Evolutionary conservation across 805 yeast genomes (phyloP).

Genomic region (Yamadazyma akitaensis): DNA sequence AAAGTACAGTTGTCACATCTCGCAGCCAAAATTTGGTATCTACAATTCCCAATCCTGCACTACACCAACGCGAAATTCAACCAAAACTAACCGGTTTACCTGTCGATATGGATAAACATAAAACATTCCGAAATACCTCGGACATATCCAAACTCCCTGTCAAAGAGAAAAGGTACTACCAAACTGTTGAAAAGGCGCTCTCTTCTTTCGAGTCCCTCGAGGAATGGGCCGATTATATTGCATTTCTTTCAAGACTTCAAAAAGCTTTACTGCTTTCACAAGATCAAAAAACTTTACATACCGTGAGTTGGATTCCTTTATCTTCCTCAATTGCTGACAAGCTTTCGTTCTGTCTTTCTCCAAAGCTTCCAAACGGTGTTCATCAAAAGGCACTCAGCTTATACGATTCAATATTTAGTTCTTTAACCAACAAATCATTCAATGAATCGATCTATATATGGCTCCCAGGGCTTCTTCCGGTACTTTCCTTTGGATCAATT

Average conservation of each 20-base stretch:
- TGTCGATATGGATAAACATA: neutral
- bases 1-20: no score
- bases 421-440: constrained; percentile 54
- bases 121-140: constrained; percentile 7
- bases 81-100: neutral
- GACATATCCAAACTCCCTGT: constrained; percentile 10
- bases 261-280: constrained; percentile 53
- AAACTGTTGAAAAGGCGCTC: constrained; percentile 13
- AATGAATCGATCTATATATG: constrained; percentile 63
- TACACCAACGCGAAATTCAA: neutral
- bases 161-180: constrained; percentile 14
- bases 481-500: constrained; percentile 84
- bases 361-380: constrained; percentile 89
- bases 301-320: constrained; percentile 58
- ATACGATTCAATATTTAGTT: constrained; percentile 65
- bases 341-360: constrained; percentile 75
- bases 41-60: no score
- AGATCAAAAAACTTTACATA: constrained; percentile 16
- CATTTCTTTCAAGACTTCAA: constrained; percentile 75
- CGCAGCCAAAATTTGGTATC: no score
- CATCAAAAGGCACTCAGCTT: constrained; percentile 84
- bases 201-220: constrained; percentile 61
- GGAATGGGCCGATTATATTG: constrained; percentile 98
- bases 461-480: constrained; percentile 91
- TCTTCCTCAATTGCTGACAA: constrained; percentile 64